Percentiles rank a stretch among this genome's conserved stretches.
Evolutionary conservation across 2,329 filamentous ascomycete species (phyloP).

Genomic region (Alternaria triticina): DNA sequence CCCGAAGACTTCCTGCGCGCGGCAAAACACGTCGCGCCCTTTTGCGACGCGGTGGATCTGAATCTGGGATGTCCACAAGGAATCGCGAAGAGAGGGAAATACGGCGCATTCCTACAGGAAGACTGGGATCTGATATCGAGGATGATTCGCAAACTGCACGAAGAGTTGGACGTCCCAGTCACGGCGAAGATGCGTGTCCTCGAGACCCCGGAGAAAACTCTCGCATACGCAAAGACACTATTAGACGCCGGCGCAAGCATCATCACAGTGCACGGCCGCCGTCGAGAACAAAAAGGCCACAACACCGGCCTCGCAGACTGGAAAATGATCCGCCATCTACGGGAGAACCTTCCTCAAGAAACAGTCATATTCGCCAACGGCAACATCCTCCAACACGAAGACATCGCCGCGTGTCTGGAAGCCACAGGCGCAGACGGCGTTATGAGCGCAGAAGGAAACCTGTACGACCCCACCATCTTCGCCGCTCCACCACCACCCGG

Average conservation of each 20-base stretch:
- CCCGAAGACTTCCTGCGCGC: conserved; percentile 80
- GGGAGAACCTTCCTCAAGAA: conserved; percentile 81
- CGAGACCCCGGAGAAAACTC: conserved; percentile 82
- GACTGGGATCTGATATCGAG: conserved; percentile 81
- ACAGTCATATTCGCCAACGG: conserved; percentile 97
- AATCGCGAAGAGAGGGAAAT: conserved; percentile 88
- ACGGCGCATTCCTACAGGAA: conserved; percentile 94
- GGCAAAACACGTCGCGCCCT: conserved; percentile 77
- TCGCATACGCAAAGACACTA: conserved; percentile 89
- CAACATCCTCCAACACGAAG: conserved; percentile 82
- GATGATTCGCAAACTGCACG: conserved; percentile 84
- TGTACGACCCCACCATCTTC: conserved; percentile 91
- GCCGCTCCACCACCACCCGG: conserved; percentile 68
- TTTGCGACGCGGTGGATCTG: conserved; percentile 93
- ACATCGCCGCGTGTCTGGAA: conserved; percentile 77
- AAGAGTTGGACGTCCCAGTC: conserved; percentile 78
- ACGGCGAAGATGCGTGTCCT: conserved; percentile 94
- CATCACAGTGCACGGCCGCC: conserved; percentile 87
- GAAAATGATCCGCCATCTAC: conserved; percentile 79
- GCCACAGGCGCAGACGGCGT: conserved; percentile 89
- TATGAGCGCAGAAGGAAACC: conserved; percentile 95
- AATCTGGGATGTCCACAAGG: conserved; percentile 97
- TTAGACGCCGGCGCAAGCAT: conserved; percentile 89
- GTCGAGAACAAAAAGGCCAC: conserved; percentile 93
- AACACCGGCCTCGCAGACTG: conserved; percentile 93